Evolutionary conservation across 306 rosid genomes (phyloP).

Genomic region (apple (Malus domestica)): ASM211411v1 NC_041791.1:9118001-9118500

Average conservation of each 20-base stretch:
- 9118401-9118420: constrained; percentile 59
- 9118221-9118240: constrained; percentile 95
- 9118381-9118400: constrained; percentile 5
- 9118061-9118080: constrained; percentile 97
- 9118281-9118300: constrained; percentile 8
- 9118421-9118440: constrained; percentile 99
- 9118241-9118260: constrained; percentile 88
- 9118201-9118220: constrained; percentile 99
- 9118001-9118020: constrained; percentile 95
- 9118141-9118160: neutral
- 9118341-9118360: neutral
- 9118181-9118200: constrained; percentile 50
- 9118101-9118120: constrained; percentile 10
- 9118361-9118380: neutral
- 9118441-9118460: constrained; percentile 98
- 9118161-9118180: constrained; percentile 18
- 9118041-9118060: constrained; percentile 98
- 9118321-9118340: neutral
- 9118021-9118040: constrained; percentile 97
- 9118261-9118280: constrained; percentile 66
- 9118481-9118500: constrained; percentile 75
- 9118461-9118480: constrained; percentile 94
- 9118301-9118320: neutral
- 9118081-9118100: constrained; percentile 97
- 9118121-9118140: neutral